Evolutionary conservation across 2,329 filamentous ascomycete genomes (phyloP), one percentile per base, ranked within the genome.

Genomic region (Diplodia scrobiculata): DNA sequence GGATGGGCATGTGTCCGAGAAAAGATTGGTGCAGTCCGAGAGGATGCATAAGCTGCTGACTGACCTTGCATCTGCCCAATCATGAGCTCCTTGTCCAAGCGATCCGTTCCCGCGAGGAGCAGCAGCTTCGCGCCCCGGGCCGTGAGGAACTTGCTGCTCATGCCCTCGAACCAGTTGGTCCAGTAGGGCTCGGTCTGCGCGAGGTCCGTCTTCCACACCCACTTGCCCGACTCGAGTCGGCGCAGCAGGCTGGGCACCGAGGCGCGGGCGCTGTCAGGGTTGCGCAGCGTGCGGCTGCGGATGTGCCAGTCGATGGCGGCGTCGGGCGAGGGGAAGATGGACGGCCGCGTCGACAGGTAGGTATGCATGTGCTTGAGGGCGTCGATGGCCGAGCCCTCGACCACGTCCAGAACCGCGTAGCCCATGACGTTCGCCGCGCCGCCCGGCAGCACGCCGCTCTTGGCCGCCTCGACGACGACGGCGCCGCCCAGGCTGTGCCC

Each of bases 11-110:
- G 36, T 14, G 25, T 41, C 36, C 4, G 10, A 19, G 48, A 34
- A 55, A 10, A 10, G n/a, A 29, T 13, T 25, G 25, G 36, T 13
- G 36, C 29, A 32, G 36, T 41, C 36, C 38, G 48, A n/a, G 48
- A n/a, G 32, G n/a, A 47, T 54, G 51, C 67, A 65, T 36, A 58
- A 59, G 73, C 78, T 71, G 80, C 32, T 36, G 34, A 34, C 34
- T 32, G 29, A 90, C 91, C 93, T 82, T 97, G 93, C 93, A 97
- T 97, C 79, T 97, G 93, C 17, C 93, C 93, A 76, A 97, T 97
- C 77, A 91, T 97, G 73, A 97, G 79, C 74, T 96, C 93, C 70
- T 91, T 96, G 75, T 97, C 93, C 66, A 97, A 77, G 58, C 93
- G 84, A 79, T 97, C 94, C 11, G 93, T 97, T 19, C 93, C 93